These are phyloP conservation scores for Aspergillus tamarii DNA, from an alignment of 2,329 filamentous ascomycete genomes.

Conservation along the genomic window DNA sequence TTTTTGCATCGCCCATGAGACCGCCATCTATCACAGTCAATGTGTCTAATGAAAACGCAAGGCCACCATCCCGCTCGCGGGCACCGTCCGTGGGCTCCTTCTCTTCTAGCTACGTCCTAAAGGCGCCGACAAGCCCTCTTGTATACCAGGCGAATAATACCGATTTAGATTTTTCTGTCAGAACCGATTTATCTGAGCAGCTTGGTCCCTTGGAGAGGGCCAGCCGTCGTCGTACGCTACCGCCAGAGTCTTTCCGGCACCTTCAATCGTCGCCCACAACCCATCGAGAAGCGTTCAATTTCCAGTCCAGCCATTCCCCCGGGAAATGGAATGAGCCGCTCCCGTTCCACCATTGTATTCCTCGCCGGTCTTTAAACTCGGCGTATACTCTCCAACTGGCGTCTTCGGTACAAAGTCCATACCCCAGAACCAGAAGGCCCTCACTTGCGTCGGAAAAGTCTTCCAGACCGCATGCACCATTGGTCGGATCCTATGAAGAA, in stretches of 20 bases:
- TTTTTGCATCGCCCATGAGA: conserved; percentile 25
- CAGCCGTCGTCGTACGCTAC: conserved; percentile 72
- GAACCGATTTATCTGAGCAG: conserved; percentile 56
- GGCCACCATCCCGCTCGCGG: conserved; percentile 40
- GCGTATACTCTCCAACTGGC: conserved; percentile 53
- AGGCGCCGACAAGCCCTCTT: conserved; percentile 87
- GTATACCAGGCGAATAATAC: conserved; percentile 87
- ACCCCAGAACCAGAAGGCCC: conserved; percentile 59
- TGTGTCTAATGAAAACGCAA: conserved; percentile 16
- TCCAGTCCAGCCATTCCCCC: conserved; percentile 47
- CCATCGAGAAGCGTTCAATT: conserved; percentile 42
- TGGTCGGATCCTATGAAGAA: conserved; percentile 98
- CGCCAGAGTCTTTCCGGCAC: conserved; percentile 61
- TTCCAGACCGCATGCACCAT: conserved; percentile 83
- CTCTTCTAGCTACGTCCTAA: conserved; percentile 78
- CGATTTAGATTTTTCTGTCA: conserved; percentile 67
- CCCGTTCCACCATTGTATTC: conserved; percentile 77
- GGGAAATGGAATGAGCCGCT: conserved; percentile 63
- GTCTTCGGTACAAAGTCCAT: conserved; percentile 47
- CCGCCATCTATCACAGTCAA: conserved; percentile 23
- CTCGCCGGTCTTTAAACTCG: conserved; percentile 72
- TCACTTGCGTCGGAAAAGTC: conserved; percentile 76
- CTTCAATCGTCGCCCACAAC: conserved; percentile 48
- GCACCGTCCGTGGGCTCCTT: conserved; percentile 70
- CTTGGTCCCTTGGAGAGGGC: conserved; percentile 50